Percentiles rank a stretch among this genome's conserved stretches.
phyloP scores from a whole-genome alignment of 129 eudicot genomes.

The Ambrosia trifida region DNA sequence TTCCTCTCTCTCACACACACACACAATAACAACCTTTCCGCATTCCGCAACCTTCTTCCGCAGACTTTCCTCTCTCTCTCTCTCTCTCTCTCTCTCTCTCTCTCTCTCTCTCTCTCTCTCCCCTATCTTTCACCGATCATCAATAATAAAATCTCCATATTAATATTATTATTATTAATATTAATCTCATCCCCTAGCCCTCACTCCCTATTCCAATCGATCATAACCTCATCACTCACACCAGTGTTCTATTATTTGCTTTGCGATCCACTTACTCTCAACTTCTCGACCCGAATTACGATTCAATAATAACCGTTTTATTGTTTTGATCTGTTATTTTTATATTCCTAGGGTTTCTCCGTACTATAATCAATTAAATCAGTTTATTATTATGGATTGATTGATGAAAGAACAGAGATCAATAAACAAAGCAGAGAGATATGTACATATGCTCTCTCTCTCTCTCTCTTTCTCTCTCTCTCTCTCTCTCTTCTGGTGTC shows the following conservation, averaged over 20 bases:
- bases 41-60: too few relatives aligned
- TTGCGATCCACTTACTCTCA: constrained; percentile 28
- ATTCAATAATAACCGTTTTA: constrained; percentile 5
- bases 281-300: constrained; percentile 11
- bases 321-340: constrained; percentile 2
- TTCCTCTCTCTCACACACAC: too few relatives aligned
- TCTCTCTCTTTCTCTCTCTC: too few relatives aligned
- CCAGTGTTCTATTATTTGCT: neutral
- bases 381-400: constrained; percentile 22
- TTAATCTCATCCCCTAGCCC: constrained; percentile 18
- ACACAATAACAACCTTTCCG: too few relatives aligned
- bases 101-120: constrained; percentile 9
- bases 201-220: constrained; percentile 3
- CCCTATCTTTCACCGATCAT: constrained; percentile 19
- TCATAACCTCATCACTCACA: constrained; percentile 12
- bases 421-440: too few relatives aligned
- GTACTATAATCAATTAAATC: neutral
- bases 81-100: too few relatives aligned
- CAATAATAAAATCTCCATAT: neutral
- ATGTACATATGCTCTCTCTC: too few relatives aligned
- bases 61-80: too few relatives aligned
- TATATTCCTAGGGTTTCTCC: constrained; percentile 8
- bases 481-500: too few relatives aligned
- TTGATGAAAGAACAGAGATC: too few relatives aligned
- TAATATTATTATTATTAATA: neutral